Evolutionary conservation across 2,329 filamentous ascomycete species (phyloP), one percentile per base, ranked within the genome.

Genomic region (Xylariaceae sp.): DNA sequence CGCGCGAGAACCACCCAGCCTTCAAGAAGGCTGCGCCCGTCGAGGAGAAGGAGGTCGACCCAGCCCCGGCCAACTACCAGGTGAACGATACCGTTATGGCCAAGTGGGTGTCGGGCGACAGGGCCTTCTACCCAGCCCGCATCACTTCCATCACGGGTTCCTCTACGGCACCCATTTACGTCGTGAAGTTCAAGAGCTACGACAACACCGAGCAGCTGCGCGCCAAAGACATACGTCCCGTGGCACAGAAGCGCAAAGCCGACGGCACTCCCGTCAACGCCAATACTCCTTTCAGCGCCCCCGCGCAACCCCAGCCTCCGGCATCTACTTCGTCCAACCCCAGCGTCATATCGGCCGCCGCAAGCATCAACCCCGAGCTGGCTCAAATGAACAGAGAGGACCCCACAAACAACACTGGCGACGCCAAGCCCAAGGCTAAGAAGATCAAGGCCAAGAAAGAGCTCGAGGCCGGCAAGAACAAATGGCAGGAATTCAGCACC

Each of bases 71-170:
- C 2, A 77, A 77, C 10, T 96, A 91, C 71, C 82, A 87, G 49
- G 89, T 96, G 57, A 96, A 96, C 66, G 94, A 99, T 63, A 87
- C 77, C 31, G 88, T 96, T 47, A 77, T 94, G 68, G 94, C 92
- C 42, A 91, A 92, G 70, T 99, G 91, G 89, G 74, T 87, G 42
- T 87, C 89, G 10, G 90, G 90, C 47, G 94, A 99, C 70, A 90
- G 88, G 64, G 81, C 81, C 19, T 96, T 91, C 72, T 97, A 97
- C 72, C 86, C 90, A 41, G 94, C 91, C 39, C 86, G 89, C 62
- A 95, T 99, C 68, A 92, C 90, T 45, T 91, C 88, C 45, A 91
- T 96, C 61, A 96, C 92, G 18, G 94, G 94, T 51, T 96, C 90
- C 9, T 85, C 86, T n/a, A 87, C 84, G 39, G 88, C 89, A 45